Conservation (phyloP, 257 asterid species). For the Capsicum baccatum region DNA sequence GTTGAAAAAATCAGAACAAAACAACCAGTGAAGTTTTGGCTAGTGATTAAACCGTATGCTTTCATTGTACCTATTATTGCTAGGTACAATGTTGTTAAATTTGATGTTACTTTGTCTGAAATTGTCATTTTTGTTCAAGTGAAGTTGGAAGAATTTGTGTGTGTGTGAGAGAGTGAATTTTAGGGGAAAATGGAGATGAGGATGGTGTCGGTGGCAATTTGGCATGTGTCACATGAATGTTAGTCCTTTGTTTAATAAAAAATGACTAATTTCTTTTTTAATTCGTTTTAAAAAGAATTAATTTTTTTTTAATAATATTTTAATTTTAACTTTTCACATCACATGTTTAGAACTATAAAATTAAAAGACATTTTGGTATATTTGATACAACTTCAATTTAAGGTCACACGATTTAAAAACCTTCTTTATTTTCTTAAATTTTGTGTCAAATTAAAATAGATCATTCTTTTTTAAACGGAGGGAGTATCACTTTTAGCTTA, state of each 20-base stretch:
- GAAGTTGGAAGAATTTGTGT: neutral
- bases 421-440: no score
- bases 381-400: no score
- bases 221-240: neutral
- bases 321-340: no score
- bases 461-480: no score
- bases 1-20: constrained; percentile 75
- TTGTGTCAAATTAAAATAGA: no score
- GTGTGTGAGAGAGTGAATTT: constrained; percentile 17
- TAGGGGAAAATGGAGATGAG: constrained; percentile 21
- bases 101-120: constrained; percentile 83
- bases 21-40: constrained; percentile 71
- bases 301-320: no score
- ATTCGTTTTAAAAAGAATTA: no score
- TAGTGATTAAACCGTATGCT: constrained; percentile 71
- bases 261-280: no score
- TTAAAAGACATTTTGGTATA: no score
- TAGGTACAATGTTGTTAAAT: constrained; percentile 71
- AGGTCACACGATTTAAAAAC: no score
- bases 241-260: neutral
- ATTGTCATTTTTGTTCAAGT: constrained; percentile 57
- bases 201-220: neutral
- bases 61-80: constrained; percentile 66
- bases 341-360: no score
- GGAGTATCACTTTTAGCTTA: no score